A percentile compares a stretch with the other conserved stretches of the same genome.
These are phyloP conservation scores for Roridomyces roridus DNA, from an alignment of 768 basidiomycete genomes.

Conservation along the genomic window DNA sequence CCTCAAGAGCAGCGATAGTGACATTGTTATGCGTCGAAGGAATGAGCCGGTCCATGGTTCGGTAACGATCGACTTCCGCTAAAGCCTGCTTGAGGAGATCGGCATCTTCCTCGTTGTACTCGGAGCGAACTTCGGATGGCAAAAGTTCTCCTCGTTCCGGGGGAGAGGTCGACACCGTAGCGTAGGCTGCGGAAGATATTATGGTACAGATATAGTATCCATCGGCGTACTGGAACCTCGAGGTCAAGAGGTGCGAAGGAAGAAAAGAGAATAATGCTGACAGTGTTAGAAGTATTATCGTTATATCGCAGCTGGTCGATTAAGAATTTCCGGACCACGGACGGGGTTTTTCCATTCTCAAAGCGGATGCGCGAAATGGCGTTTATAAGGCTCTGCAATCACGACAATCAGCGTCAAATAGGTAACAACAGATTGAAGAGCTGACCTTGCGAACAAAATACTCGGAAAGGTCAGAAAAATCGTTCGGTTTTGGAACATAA, in stretches of 20 bases:
- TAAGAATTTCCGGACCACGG: conserved; percentile 85
- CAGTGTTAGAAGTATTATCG: conserved; percentile 91
- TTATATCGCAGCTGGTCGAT: conserved; percentile 95
- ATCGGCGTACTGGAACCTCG: conserved; percentile 75
- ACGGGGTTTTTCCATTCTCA: conserved; percentile 84
- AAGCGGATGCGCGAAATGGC: conserved; percentile 89
- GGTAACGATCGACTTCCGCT: conserved; percentile 88
- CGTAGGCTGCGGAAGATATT: conserved; percentile 81
- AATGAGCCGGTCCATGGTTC: conserved; percentile 93
- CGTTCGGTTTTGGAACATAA: conserved; percentile 94
- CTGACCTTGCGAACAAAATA: conserved; percentile 94
- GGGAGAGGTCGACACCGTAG: conserved; percentile 75
- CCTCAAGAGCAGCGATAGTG: conserved; percentile 90
- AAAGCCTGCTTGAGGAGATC: conserved; percentile 76
- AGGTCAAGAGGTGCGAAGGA: neutral
- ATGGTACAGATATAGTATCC: conserved; percentile 89
- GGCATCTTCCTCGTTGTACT: conserved; percentile 72
- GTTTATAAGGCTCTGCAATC: conserved; percentile 70
- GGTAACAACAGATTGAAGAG: conserved; percentile 1
- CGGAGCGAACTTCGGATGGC: conserved; percentile 67
- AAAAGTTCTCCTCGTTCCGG: conserved; percentile 84
- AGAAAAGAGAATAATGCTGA: conserved; percentile 44
- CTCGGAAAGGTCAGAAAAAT: conserved; percentile 89
- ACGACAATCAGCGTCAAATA: neutral
- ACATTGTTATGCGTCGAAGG: conserved; percentile 95